Evolutionary conservation across 768 basidiomycete genomes (phyloP).

Genomic region (Hypsizygus marmoreus): DNA sequence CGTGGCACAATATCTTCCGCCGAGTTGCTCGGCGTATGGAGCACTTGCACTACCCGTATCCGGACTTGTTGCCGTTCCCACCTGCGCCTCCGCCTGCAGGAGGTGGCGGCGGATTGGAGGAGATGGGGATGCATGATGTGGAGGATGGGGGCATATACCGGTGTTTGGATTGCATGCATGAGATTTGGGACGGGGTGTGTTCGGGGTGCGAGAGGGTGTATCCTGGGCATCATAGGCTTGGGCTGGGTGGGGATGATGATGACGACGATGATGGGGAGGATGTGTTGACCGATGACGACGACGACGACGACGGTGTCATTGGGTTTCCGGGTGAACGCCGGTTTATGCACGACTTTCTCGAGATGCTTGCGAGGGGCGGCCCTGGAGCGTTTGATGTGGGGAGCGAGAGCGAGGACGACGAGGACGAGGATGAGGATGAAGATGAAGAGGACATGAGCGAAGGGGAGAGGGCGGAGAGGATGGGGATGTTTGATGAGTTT

Average conservation of each 20-base stretch:
- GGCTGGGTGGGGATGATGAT: constrained; percentile 32
- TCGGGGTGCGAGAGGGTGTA: constrained; percentile 62
- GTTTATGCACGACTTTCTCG: constrained; percentile 1
- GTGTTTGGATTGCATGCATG: constrained; percentile 76
- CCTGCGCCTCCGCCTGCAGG: constrained; percentile 20
- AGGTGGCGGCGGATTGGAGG: constrained; percentile 33
- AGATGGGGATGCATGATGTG: constrained; percentile 66
- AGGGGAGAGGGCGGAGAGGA: too few species aligned
- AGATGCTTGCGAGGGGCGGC: background rate
- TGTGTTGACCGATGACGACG: background rate
- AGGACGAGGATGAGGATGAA: background rate
- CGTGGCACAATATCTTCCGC: constrained; percentile 69
- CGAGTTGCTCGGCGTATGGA: constrained; percentile 23
- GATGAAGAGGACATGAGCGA: background rate
- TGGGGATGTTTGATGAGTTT: too few species aligned
- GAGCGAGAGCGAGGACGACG: constrained; percentile 4
- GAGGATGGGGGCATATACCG: constrained; percentile 80
- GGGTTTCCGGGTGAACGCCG: background rate
- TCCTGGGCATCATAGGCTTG: constrained; percentile 58
- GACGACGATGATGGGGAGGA: constrained; percentile 42
- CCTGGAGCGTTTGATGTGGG: background rate
- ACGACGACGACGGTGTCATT: background rate
- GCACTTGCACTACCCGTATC: too few species aligned
- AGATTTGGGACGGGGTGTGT: constrained; percentile 73
- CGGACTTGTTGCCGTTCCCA: constrained; percentile 15